These are phyloP conservation scores for Fusarium ambrosium DNA, from an alignment of 2,329 filamentous ascomycete species.

Conservation along the genomic window DNA sequence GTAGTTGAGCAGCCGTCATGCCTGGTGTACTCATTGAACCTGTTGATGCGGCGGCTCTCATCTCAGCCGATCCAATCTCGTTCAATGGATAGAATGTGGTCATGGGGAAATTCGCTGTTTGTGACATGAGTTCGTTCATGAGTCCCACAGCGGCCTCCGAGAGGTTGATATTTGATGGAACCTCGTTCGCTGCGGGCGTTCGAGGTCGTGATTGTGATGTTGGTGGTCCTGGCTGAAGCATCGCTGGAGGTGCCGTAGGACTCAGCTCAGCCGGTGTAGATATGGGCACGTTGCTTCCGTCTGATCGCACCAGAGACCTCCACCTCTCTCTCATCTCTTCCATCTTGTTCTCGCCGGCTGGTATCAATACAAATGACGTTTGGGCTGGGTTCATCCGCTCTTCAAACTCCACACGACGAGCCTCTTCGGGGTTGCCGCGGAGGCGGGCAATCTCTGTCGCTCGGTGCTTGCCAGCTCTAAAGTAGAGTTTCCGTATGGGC, in stretches of 20 bases:
- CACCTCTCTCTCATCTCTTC: conserved; percentile 64
- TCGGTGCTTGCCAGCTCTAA: conserved; percentile 65
- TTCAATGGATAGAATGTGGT: conserved; percentile 43
- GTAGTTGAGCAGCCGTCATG: conserved; percentile 1
- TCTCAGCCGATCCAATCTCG: conserved; percentile 33
- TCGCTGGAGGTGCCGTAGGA: conserved; percentile 25
- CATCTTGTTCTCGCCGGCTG: conserved; percentile 61
- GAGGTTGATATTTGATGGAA: conserved; percentile 44
- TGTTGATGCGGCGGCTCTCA: conserved; percentile 33
- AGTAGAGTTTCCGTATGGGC: conserved; percentile 67
- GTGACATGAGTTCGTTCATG: conserved; percentile 42
- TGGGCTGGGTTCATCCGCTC: conserved; percentile 61
- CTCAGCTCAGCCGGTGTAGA: conserved; percentile 27
- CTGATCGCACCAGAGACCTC: conserved; percentile 62
- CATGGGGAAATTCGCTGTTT: conserved; percentile 28
- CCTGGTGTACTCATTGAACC: conserved; percentile 5
- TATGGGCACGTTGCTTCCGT: conserved; percentile 39
- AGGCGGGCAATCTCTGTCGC: conserved; percentile 65
- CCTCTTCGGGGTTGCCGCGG: conserved; percentile 62
- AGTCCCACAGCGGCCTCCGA: conserved; percentile 49
- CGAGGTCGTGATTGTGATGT: conserved; percentile 33
- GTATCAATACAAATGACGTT: conserved; percentile 62
- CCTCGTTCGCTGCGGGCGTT: conserved; percentile 29
- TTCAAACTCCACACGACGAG: conserved; percentile 62
- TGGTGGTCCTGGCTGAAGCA: conserved; percentile 27